Conservation (phyloP, 2,329 filamentous ascomycete species). For the Verticillium nonalfalfae region DNA sequence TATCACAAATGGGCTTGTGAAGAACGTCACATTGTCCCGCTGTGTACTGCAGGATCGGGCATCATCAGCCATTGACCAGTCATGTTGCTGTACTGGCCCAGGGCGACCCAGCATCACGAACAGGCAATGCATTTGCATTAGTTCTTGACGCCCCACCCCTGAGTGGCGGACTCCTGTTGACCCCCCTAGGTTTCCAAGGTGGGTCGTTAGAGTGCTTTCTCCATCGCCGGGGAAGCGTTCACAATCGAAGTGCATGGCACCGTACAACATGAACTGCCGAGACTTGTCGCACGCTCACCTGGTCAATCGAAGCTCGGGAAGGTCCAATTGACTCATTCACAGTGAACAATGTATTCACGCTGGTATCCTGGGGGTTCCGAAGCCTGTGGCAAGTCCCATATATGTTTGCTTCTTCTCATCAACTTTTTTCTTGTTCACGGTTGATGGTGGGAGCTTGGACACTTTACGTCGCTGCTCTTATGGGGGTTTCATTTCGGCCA, state of each 20-base stretch:
- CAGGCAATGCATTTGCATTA: neutral
- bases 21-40: neutral
- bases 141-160: neutral
- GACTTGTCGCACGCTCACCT: neutral
- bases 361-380: neutral
- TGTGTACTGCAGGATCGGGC: neutral
- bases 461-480: constrained; percentile 4
- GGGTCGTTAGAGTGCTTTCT: neutral
- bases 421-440: constrained; percentile 7
- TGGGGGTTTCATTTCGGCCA: neutral
- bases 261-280: neutral
- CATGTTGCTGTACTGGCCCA: neutral
- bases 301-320: neutral
- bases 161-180: neutral
- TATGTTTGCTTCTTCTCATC: constrained; percentile 7
- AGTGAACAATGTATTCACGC: neutral
- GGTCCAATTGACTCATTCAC: neutral
- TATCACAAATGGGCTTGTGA: neutral
- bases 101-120: neutral
- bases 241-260: neutral
- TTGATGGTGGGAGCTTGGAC: constrained; percentile 6
- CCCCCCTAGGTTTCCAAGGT: neutral
- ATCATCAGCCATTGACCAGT: neutral
- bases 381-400: neutral
- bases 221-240: neutral